Base-by-base conservation (phyloP, 2,329 filamentous ascomycete species). In the Decorospora gaudefroyi region DNA sequence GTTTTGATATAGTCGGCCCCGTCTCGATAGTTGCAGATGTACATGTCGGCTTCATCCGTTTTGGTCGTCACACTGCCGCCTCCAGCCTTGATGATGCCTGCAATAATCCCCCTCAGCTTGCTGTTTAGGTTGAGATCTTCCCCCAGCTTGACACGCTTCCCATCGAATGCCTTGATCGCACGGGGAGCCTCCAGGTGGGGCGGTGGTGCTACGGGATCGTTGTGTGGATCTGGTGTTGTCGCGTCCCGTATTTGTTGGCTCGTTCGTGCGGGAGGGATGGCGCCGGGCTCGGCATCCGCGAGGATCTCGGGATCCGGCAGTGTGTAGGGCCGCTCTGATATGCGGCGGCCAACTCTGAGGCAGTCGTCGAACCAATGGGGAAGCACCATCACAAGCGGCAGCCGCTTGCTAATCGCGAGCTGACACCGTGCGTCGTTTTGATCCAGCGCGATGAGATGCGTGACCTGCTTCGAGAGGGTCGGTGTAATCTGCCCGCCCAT, bases 301-400 rank as follows among this genome's bases (percentile, higher is more conserved):
- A 96, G 75, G 22, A 95, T 87, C 54, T 95, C 89, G 1, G 93
- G 88, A 54, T 97, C 78, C 1, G 93, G 93, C 1, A 97, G 78
- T 13, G 82, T 74, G 65, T 99, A 99, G 0, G 93, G 93, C 5
- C 77, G 75, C 68, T 99, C 93, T 57, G 89, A 87, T 57, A 99
- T 96, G 46, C 88, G 84, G 70, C 90, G 91, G 35, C 92, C 91
- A 18, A 99, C 82, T 70, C 88, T 93, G 57, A 99, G 81, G 71
- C 93, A 99, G 67, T 96, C 92, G 59, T 97, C 92, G 65, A 99
- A 96, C 90, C 93, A 97, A 66, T 97, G 93, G 25, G 93, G 93
- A 38, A 99, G 77, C 12, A 99, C 88, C 46, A 96, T 86, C 70
- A 90, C 91, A 69, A 83, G 83, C 41, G 83, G 83, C 40, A 88